Conservation (phyloP, 352 stramenopile species). For the Aphanomyces stellatus region DNA sequence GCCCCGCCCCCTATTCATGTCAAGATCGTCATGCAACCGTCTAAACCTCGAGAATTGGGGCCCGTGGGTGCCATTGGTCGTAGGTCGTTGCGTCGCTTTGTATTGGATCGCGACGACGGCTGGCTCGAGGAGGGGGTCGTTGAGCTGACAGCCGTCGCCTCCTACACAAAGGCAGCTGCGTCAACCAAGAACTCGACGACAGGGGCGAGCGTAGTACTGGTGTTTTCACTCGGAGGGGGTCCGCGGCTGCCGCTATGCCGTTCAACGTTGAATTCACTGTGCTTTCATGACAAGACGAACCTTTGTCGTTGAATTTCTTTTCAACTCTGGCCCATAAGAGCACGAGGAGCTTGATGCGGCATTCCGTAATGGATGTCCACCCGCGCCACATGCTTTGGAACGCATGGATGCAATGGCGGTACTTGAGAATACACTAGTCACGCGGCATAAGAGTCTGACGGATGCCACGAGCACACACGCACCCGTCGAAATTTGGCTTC, state of each 20-base stretch:
- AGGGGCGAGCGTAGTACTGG: too few species aligned
- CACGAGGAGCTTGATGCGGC: conserved; percentile 58
- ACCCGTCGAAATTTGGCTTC: conserved; percentile 76
- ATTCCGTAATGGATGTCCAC: conserved; percentile 63
- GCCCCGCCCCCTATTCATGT: too few species aligned
- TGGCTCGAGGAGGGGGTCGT: conserved; percentile 29
- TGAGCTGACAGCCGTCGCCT: too few species aligned
- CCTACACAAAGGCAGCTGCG: too few species aligned
- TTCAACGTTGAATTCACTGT: too few species aligned
- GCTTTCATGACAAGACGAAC: not conserved
- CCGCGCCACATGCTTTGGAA: conserved; percentile 69
- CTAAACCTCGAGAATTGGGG: too few species aligned
- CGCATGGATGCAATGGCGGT: conserved; percentile 57
- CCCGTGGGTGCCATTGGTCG: too few species aligned
- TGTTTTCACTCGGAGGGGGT: too few species aligned
- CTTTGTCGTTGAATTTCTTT: conserved; percentile 29
- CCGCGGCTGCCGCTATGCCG: conserved; percentile 4
- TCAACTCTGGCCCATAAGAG: conserved; percentile 60
- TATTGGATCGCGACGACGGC: conserved; percentile 18
- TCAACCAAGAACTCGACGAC: too few species aligned
- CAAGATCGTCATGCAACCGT: too few species aligned
- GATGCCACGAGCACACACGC: not conserved
- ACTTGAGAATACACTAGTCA: conserved; percentile 41
- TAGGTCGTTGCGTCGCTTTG: not conserved
- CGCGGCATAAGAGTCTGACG: not conserved